Evolutionary conservation across 345 rosid genomes (phyloP), one percentile per base, ranked within the genome.

Genomic region (Kernera saxatilis): DNA sequence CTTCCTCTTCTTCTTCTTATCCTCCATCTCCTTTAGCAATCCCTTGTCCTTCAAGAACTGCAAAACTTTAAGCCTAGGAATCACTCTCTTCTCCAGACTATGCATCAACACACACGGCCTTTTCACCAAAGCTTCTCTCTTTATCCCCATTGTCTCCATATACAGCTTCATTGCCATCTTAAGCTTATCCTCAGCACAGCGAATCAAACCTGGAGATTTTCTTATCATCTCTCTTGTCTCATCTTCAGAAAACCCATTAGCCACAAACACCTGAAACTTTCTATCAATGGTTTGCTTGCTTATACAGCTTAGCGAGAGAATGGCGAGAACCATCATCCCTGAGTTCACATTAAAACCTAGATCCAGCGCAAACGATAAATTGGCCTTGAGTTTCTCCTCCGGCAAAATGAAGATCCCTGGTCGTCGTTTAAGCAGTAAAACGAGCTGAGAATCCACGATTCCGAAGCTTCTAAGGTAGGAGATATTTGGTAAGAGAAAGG

Each of bases 211-310:
- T 0, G 86, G 88, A 25, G 69, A 46, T 43, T 25, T 80, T 57
- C 64, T 62, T 29, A 80, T 70, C 71, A 84, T 82, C 19, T n/a
- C n/a, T n/a, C n/a, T n/a, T n/a, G n/a, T n/a, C 10, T 84, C 78
- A 35, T 62, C 3, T 33, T 70, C 62, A 1, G 80, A 64, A 51
- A 80, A 78, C 45, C 84, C 83, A 67, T 21, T 77, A 53, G 65
- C 50, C 48, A 50, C 26, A 5, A 82, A 61, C 17, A 73, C 15
- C 15, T 67, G 54, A 5, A 75, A 59, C 57, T 84, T 84, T 23
- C 66, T 69, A 41, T 50, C 70, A n/a, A 76, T 9, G 3, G 78
- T 71, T 45, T 72, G n/a, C 27, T 40, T 65, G 59, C 75, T 79
- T 60, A 79, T 4, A 61, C 76, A 48, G 72, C 77, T 74, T 63